Evolutionary conservation across 2,329 filamentous ascomycete genomes (phyloP), one percentile per base, ranked within the genome.

Genomic region (Stagonosporopsis tanaceti): DNA sequence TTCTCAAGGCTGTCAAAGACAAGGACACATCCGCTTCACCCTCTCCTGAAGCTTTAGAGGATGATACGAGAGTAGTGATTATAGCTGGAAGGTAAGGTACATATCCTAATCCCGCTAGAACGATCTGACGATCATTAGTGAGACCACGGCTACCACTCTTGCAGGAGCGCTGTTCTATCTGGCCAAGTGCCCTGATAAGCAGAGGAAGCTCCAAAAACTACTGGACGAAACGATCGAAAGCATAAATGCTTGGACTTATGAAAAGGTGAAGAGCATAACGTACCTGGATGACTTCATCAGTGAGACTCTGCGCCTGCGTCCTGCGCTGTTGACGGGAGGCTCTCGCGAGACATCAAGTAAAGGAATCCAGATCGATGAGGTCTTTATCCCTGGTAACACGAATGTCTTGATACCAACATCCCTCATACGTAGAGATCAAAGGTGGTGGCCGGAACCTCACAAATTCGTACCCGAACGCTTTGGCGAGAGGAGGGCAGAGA

Each of bases 1-100:
- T 80, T 5, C 40, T 79, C 14, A 78, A 78, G 50, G 75, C 77
- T 6, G 62, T 73, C 5, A 66, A 72, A 9, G 75, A 79, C 15
- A 74, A 74, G 22, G 75, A 78, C 20, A 53, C 64, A 2, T 72
- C 72, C 1, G 77, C 75, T 0, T 64, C 76, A 6, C 72, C 73
- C 5, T 72, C 66, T 0, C 44, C 62, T 47, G 65, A 55, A 15
- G 64, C 74, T 12, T 53, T 78, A 9, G 57, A 66, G 4, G 73
- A 77, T 27, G 76, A 79, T 47, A 63, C 70, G 1, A 63, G 70
- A 6, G 59, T 74, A 1, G 50, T 78, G 4, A 70, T 78, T 28
- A 61, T 77, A 24, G 76, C 76, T 8, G 70, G 70, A 55, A 72
- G 66, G 68, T 71, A 59, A 9, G 46, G 27, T 20, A 4, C 14